These are phyloP conservation scores for Penstemon davidsonii DNA, from an alignment of 257 asterid species.

Conservation along the genomic window DNA sequence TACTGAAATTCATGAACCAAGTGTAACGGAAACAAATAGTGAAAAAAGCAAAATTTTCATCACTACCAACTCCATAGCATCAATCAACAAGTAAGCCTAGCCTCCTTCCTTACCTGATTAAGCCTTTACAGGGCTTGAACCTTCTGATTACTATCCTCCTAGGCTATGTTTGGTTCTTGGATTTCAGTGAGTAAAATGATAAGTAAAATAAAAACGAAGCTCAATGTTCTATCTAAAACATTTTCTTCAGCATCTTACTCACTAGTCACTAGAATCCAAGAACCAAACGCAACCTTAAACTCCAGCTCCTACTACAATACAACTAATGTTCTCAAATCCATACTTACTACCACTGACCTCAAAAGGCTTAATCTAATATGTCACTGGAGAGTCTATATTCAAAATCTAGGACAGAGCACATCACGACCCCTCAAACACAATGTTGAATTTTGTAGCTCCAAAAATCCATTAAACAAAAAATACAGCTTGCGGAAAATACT, in stretches of 20 bases:
- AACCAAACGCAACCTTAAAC: no score
- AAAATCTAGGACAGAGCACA: neutral
- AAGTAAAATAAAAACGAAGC: no score
- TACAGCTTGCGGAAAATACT: neutral
- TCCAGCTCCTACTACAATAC: no score
- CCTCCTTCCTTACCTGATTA: neutral
- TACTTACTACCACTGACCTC: no score
- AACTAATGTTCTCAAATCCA: no score
- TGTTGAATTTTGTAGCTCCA: neutral
- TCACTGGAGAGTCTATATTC: neutral
- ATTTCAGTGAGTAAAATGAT: no score
- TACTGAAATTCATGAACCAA: no score
- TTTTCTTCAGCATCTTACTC: no score
- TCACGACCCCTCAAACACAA: neutral
- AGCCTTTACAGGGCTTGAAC: neutral
- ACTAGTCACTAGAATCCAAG: no score
- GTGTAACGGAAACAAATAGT: neutral
- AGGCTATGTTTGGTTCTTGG: no score
- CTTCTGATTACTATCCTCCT: neutral
- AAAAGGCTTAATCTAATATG: slow-evolving; percentile 3
- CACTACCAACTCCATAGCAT: slow-evolving; percentile 21
- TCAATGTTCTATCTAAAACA: no score
- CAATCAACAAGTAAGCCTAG: slow-evolving; percentile 11
- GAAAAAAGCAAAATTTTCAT: slow-evolving; percentile 7
- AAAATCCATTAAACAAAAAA: neutral